These are phyloP conservation scores for Bruguiera parviflora DNA, from an alignment of 345 rosid genomes.

Conservation along the genomic window DNA sequence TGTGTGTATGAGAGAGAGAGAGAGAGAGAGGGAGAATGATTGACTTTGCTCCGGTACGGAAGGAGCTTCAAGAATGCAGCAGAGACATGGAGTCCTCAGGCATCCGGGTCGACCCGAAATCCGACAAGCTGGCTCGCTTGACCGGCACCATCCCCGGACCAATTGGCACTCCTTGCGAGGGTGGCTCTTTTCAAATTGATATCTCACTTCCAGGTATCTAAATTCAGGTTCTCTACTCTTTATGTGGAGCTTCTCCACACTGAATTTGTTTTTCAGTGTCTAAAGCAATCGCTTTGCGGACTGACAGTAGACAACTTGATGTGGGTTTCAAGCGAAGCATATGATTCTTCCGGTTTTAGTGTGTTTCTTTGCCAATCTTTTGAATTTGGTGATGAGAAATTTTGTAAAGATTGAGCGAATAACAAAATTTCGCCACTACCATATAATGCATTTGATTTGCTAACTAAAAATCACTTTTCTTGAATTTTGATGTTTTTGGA, in stretches of 20 bases:
- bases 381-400: background rate
- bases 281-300: no score
- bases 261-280: no score
- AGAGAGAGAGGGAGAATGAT: constrained; percentile 39
- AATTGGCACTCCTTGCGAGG: constrained; percentile 83
- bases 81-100: constrained; percentile 66
- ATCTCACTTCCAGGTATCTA: constrained; percentile 66
- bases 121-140: constrained; percentile 68
- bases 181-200: constrained; percentile 82
- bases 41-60: constrained; percentile 80
- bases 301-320: no score
- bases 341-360: background rate
- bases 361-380: background rate
- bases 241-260: no score
- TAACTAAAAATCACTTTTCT: background rate
- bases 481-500: no score
- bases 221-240: background rate
- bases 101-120: constrained; percentile 64
- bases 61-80: constrained; percentile 88
- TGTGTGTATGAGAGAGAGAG: background rate
- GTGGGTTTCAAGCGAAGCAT: background rate
- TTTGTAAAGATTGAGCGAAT: background rate
- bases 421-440: no score
- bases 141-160: constrained; percentile 90
- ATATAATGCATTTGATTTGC: no score